These are phyloP conservation scores for Thermothelomyces thermophilus DNA, from an alignment of 2,329 filamentous ascomycete species.

Conservation along the genomic window DNA sequence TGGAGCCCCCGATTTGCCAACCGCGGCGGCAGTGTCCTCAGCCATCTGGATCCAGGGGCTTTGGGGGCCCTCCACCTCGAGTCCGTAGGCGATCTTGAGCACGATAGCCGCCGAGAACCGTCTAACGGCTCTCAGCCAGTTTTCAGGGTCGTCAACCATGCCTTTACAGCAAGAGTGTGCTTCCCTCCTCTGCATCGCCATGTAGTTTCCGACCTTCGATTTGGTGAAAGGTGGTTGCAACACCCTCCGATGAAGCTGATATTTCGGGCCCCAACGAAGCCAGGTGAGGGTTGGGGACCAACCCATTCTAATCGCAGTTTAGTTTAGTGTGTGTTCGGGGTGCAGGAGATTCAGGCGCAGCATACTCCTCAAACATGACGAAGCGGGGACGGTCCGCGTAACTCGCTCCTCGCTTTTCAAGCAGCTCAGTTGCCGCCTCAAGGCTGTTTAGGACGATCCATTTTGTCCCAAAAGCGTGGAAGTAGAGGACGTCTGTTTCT, in stretches of 20 bases:
- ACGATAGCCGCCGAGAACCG: constrained; percentile 24
- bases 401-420: constrained; percentile 33
- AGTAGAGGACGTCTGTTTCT: constrained; percentile 29
- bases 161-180: constrained; percentile 21
- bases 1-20: constrained; percentile 25
- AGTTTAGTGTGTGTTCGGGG: background rate
- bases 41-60: constrained; percentile 24
- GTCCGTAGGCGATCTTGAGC: constrained; percentile 24
- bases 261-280: constrained; percentile 34
- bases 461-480: constrained; percentile 27
- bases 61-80: constrained; percentile 20
- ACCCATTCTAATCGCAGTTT: constrained; percentile 29
- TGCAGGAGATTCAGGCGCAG: background rate
- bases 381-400: constrained; percentile 35
- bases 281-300: constrained; percentile 40
- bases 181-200: constrained; percentile 18
- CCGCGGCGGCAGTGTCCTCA: constrained; percentile 20
- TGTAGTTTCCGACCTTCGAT: constrained; percentile 24
- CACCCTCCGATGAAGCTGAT: constrained; percentile 35
- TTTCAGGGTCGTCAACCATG: constrained; percentile 19
- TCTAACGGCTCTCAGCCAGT: constrained; percentile 21
- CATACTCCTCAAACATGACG: constrained; percentile 31
- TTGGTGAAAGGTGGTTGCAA: constrained; percentile 37
- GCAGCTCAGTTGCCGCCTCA: constrained; percentile 32
- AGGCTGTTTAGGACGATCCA: constrained; percentile 34